Evolutionary conservation across 805 yeast genomes (phyloP), one percentile per base, ranked within the genome.

Genomic region (Kodamaea kakaduensis): DNA sequence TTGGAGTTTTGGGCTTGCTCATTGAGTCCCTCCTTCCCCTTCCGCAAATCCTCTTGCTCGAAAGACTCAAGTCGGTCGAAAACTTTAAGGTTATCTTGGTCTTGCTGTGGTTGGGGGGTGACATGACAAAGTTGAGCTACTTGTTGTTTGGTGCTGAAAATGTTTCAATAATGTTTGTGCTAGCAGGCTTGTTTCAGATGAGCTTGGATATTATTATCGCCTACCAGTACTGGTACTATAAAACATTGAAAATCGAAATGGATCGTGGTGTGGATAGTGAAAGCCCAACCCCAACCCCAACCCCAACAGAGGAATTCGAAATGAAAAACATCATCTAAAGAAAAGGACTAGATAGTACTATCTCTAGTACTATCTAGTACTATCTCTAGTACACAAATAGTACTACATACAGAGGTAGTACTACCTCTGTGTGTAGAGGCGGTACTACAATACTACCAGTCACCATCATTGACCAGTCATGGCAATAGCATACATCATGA

Each of bases 61-160:
- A 77, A 51, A 70, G 87, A 38, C 48, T 81, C 17, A 77, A 77
- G 47, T 75, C 86, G 0, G 77, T 84, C 6, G 81, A 81, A 44
- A 90, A 93, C 41, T 88, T 88, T 62, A 81, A 87, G 49, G 66
- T 79, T 33, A 75, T 90, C 17, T 62, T 88, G 21, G 55, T 88
- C 23, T 59, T 87, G 13, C 81, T 89, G 50, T 88, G 97, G 97
- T 64, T 88, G 4, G 81, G 90, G 41, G 96, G 96, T 38, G 97
- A 88, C 59, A 64, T 81, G 25, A 73, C 86, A 24, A 89, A 89
- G 54, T 74, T 86, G 16, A 66, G 80, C 34, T 85, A 84, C 50
- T 63, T 85, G 35, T 48, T 84, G n/a, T 84, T 71, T 56, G 95
- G 95, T 10, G 83, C 93, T 1, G 73, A 72, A 36, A 72, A 84